These are phyloP conservation scores for Parascedosporium putredinis DNA, from an alignment of 2,329 filamentous ascomycete species.

Conservation along the genomic window DNA sequence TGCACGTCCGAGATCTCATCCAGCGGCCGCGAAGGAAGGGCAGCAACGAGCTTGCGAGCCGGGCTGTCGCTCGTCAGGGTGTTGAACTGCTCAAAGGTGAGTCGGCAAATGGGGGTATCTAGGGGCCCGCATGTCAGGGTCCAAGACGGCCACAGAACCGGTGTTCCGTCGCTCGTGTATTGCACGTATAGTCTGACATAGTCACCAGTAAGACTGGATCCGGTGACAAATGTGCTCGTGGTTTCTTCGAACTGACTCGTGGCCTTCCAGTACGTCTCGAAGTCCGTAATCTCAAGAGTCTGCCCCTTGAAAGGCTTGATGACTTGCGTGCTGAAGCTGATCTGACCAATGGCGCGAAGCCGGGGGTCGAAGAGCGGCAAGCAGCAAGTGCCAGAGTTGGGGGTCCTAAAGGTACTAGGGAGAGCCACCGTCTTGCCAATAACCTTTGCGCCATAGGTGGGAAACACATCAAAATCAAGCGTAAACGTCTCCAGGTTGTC, in stretches of 20 bases:
- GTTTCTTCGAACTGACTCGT: slow-evolving; percentile 79
- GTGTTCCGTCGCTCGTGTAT: slow-evolving; percentile 75
- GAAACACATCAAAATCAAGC: slow-evolving; percentile 95
- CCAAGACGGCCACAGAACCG: slow-evolving; percentile 82
- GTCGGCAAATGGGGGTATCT: slow-evolving; percentile 69
- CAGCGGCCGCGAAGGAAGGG: slow-evolving; percentile 34
- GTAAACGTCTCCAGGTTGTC: slow-evolving; percentile 88
- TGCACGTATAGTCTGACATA: slow-evolving; percentile 90
- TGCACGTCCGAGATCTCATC: slow-evolving; percentile 57
- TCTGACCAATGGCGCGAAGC: slow-evolving; percentile 81
- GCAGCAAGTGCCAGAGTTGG: slow-evolving; percentile 70
- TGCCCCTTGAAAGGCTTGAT: slow-evolving; percentile 93
- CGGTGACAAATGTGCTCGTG: slow-evolving; percentile 79
- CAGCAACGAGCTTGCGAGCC: slow-evolving; percentile 31
- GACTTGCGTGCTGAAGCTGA: slow-evolving; percentile 89
- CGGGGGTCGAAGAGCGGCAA: slow-evolving; percentile 88
- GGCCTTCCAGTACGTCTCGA: slow-evolving; percentile 98
- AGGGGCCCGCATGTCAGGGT: slow-evolving; percentile 65
- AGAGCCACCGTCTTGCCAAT: slow-evolving; percentile 93
- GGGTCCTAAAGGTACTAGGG: slow-evolving; percentile 73
- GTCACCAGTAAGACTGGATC: slow-evolving; percentile 90
- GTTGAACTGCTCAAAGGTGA: slow-evolving; percentile 65
- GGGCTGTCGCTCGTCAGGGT: slow-evolving; percentile 35
- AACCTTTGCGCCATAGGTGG: slow-evolving; percentile 92
- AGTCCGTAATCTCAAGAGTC: slow-evolving; percentile 92